Evolutionary conservation across 176 grass and related monocot species (phyloP), one percentile per base, ranked within the genome.

Genomic region (Dendrocalamus sinicus): DNA sequence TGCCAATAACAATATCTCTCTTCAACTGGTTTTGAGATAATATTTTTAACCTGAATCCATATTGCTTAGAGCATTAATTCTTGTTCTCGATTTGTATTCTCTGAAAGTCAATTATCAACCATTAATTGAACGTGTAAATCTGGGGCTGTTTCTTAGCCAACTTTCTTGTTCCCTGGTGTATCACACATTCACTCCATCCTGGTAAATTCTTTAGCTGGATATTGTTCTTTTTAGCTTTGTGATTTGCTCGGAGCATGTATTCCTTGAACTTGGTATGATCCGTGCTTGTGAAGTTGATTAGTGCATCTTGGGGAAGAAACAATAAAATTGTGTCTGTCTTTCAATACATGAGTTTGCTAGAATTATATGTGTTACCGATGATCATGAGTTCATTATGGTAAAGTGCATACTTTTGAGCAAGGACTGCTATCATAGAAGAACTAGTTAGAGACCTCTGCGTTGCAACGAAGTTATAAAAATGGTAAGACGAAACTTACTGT

Each of bases 341-440:
- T 40, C 4, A 57, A 73, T 61, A 48, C 41, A 72, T 73, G n/a
- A 72, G 14, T 72, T 82, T 69, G 48, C 60, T 28, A 55, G 83
- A 55, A 76, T 3, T 57, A 39, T 62, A 39, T 59, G 35, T 68
- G 5, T 68, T 69, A 61, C 14, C 51, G 8, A 67, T 81, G n/a
- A 23, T 76, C 32, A 23, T 66, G 48, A 39, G 12, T 76, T 76
- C 67, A 46, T 88, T 82, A 54, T 40, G 37, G 48, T 87, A 74
- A 73, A 73, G 5, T 81, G 35, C 17, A 40, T 55, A n/a, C 8
- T 68, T 69, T 75, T 76, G 39, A 75, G 61, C 8, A 68, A 45
- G 39, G 30, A 24, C 40, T 81, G 37, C n/a, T 87, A 57, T 44
- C 52, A 48, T 30, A 30, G 37, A 74, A 79, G 9, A 22, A 32